A percentile compares a stretch with the other conserved stretches of the same genome.
These are phyloP conservation scores for Rhodamnia argentea DNA, from an alignment of 345 rosid genomes.

Conservation along the genomic window DNA sequence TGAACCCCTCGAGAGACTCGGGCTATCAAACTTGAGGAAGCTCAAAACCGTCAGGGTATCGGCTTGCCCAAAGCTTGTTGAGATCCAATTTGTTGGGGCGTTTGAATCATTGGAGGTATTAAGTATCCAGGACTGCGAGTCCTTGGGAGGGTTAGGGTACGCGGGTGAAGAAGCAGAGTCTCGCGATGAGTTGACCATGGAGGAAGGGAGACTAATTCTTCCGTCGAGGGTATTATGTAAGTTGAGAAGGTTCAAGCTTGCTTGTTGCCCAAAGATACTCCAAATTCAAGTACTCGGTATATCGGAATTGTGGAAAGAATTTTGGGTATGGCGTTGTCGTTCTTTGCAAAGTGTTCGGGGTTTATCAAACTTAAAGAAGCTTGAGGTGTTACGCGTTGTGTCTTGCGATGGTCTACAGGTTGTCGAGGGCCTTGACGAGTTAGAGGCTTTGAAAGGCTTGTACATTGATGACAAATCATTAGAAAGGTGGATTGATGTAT, in stretches of 20 bases:
- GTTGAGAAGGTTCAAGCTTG: accelerated
- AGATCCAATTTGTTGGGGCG: not conserved
- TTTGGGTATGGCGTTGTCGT: accelerated
- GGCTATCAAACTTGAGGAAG: not conserved
- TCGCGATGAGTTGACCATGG: not conserved
- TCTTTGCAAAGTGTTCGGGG: not conserved
- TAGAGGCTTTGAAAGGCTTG: accelerated
- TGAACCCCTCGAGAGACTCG: not conserved
- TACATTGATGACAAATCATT: accelerated
- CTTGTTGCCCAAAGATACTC: accelerated
- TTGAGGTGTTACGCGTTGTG: accelerated
- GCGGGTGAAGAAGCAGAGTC: not conserved
- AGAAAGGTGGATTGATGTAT: not conserved
- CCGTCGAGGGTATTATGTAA: not conserved
- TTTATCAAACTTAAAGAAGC: not conserved
- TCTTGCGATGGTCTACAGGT: accelerated
- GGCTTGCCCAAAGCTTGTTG: accelerated
- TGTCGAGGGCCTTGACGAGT: not conserved
- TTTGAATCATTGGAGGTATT: not conserved
- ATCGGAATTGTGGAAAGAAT: not conserved
- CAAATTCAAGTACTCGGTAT: not conserved
- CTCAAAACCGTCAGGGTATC: accelerated
- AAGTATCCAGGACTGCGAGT: accelerated
- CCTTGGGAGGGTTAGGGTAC: not conserved
- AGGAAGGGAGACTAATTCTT: not conserved